phyloP scores from a whole-genome alignment of 768 basidiomycete genomes.

The Infundibulicybe gibba region DNA sequence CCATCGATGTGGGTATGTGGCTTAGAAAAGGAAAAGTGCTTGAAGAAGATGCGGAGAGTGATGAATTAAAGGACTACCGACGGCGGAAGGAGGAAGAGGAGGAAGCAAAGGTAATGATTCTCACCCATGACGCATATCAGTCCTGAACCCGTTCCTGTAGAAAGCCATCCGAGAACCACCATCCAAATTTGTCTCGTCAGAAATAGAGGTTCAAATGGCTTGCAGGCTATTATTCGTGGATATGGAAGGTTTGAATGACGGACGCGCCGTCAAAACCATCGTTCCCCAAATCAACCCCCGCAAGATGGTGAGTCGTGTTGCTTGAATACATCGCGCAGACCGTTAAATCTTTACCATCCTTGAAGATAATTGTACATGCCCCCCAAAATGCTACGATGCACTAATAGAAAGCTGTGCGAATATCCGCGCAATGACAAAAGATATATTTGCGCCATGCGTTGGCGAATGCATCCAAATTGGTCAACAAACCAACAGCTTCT shows the following conservation, averaged over 20 bases:
- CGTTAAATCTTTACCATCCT: neutral
- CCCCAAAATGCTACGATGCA: constrained; percentile 53
- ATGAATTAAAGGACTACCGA: constrained; percentile 72
- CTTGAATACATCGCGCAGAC: constrained; percentile 1
- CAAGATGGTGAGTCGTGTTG: constrained; percentile 63
- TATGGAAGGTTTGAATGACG: constrained; percentile 95
- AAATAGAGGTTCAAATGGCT: constrained; percentile 74
- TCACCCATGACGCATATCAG: neutral
- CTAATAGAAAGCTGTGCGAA: constrained; percentile 80
- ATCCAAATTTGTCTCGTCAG: constrained; percentile 82
- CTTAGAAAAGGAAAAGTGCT: constrained; percentile 85
- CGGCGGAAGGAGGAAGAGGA: constrained; percentile 70
- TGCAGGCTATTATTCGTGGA: constrained; percentile 91
- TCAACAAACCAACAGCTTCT: constrained; percentile 93
- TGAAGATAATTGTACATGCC: constrained; percentile 87
- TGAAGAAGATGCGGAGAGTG: constrained; percentile 85
- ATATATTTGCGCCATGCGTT: constrained; percentile 75
- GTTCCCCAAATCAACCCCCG: constrained; percentile 95
- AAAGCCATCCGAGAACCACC: constrained; percentile 81
- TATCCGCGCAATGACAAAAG: constrained; percentile 88
- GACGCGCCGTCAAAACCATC: constrained; percentile 94
- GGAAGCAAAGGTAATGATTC: constrained; percentile 64
- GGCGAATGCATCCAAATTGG: constrained; percentile 89
- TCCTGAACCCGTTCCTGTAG: constrained; percentile 29
- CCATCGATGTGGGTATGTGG: constrained; percentile 95